Base-by-base conservation (phyloP, 2,329 filamentous ascomycete species). In the Colletotrichum coccodes region DNA sequence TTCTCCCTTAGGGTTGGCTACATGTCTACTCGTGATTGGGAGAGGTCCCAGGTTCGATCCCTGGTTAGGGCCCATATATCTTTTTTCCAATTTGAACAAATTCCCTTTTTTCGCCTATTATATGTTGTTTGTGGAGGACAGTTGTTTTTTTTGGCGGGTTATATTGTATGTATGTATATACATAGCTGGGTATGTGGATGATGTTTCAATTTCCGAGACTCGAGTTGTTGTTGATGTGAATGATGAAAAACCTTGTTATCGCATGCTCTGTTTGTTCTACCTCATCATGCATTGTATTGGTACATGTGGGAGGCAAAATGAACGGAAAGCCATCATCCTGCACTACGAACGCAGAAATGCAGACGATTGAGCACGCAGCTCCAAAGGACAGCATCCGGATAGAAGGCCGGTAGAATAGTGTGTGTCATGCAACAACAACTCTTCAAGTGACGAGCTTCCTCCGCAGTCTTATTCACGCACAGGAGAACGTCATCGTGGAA, bases 41-140 rank as follows among this genome's bases (percentile, higher is more conserved):
- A 66, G 64, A 66, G 64, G 64, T 66, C 64, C 64, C 64, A 66
- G 64, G 64, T 66, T 66, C 64, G 64, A 66, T 62, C 59, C 64
- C 64, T 66, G 64, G 64, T 66, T 63, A 66, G 64, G 64, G 64
- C 64, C 64, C 11, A 23, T n/a, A n/a, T n/a, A 0, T 2, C 3
- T 16, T 66, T 62, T 62, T 62, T 32, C 34, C 3, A 4, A 4
- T 6, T 38, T 2, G 9, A 12, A 2, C 1, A 16, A 3, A 6
- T 18, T 18, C 7, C 7, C 3, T 26, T 42, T 8, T 6, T 26
- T 7, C 9, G 8, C 8, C 3, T 6, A 11, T 2, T 11, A 9
- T 30, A 18, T 34, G 3, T 1, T 3, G 18, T 26, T 23, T 23
- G 7, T 12, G 18, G 32, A 11, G 5, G 8, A 4, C 9, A 18